Conservation (phyloP, 306 rosid genomes). For the Hippophae tibetana region DNA sequence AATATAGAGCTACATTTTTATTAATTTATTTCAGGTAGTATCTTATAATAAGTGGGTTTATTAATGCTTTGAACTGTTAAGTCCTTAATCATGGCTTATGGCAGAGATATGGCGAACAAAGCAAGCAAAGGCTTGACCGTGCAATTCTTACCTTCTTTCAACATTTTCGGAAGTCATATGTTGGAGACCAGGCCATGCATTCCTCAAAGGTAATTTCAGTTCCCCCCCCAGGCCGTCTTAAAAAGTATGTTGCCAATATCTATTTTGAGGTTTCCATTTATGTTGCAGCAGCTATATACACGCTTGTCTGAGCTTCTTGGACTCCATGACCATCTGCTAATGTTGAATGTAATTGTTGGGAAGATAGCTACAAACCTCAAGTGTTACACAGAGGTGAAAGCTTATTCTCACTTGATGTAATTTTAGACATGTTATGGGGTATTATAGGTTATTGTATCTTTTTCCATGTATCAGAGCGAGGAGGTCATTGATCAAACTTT, state of each 20-base stretch:
- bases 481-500: slow-evolving; percentile 95
- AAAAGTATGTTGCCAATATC: slow-evolving; percentile 19
- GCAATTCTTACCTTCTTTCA: slow-evolving; percentile 96
- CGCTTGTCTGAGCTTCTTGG: slow-evolving; percentile 85
- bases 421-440: slow-evolving; percentile 2
- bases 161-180: slow-evolving; percentile 86
- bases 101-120: slow-evolving; percentile 80
- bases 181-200: slow-evolving; percentile 99
- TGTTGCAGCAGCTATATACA: slow-evolving; percentile 82
- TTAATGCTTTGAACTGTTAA: slow-evolving; percentile 8
- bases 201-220: slow-evolving; percentile 77
- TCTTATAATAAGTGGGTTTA: background rate
- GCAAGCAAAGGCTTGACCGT: slow-evolving; percentile 98
- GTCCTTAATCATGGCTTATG: slow-evolving; percentile 22
- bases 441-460: slow-evolving; percentile 7
- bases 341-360: slow-evolving; percentile 68
- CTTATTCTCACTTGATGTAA: background rate
- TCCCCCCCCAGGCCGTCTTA: background rate
- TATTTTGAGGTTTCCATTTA: slow-evolving; percentile 19
- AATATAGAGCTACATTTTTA: background rate
- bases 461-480: slow-evolving; percentile 52
- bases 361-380: slow-evolving; percentile 85
- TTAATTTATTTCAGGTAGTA: background rate
- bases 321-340: slow-evolving; percentile 71
- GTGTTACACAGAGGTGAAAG: slow-evolving; percentile 66